Percentiles rank a stretch among this genome's conserved stretches.
phyloP scores from a whole-genome alignment of 306 rosid species.

The Betula pendula region DNA sequence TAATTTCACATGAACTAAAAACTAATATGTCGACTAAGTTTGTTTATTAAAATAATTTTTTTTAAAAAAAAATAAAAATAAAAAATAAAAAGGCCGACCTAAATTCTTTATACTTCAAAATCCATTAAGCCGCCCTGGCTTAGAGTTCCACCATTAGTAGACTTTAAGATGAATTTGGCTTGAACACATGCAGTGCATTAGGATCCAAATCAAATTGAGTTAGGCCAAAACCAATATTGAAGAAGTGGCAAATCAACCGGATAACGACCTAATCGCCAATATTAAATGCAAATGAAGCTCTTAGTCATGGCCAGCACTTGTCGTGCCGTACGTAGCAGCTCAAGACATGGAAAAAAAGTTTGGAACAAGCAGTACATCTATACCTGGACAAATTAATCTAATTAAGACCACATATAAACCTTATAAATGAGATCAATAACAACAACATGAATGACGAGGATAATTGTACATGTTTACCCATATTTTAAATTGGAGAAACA shows the following conservation, averaged over 20 bases:
- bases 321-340: background rate
- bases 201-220: background rate
- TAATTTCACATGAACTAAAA: no score
- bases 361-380: background rate
- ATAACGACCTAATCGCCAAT: background rate
- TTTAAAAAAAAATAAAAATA: no score
- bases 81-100: no score
- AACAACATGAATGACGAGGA: constrained; percentile 29
- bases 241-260: background rate
- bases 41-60: no score
- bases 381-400: constrained; percentile 32
- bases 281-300: background rate
- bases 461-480: constrained; percentile 22
- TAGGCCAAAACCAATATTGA: background rate
- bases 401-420: constrained; percentile 19
- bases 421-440: constrained; percentile 10
- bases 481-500: constrained; percentile 23
- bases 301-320: background rate
- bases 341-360: constrained; percentile 13
- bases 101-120: no score
- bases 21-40: no score
- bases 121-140: no score
- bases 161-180: no score
- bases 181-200: no score
- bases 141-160: background rate